Evolutionary conservation across 2,329 filamentous ascomycete species (phyloP).

Genomic region (Cytospora piceae): DNA sequence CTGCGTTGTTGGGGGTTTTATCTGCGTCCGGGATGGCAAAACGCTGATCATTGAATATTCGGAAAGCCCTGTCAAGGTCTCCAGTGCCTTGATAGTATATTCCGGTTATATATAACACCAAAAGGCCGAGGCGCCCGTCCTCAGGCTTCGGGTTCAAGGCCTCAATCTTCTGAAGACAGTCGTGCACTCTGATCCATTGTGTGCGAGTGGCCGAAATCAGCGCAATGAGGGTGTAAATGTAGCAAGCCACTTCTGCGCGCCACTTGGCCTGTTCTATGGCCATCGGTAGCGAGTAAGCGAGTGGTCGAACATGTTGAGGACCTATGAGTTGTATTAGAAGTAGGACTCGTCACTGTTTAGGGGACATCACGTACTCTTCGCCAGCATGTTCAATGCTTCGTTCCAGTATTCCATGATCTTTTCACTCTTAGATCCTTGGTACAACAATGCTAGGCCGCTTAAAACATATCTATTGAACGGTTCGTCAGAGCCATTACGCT

Average conservation of each 20-base stretch:
- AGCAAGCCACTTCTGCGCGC: constrained; percentile 68
- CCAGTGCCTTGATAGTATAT: constrained; percentile 78
- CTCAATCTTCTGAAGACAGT: constrained; percentile 59
- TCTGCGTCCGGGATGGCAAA: constrained; percentile 58
- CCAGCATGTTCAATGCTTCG: constrained; percentile 30
- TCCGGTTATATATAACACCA: constrained; percentile 73
- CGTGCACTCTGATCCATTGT: constrained; percentile 68
- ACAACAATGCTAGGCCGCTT: constrained; percentile 53
- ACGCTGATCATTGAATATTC: constrained; percentile 64
- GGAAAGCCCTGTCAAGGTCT: constrained; percentile 68
- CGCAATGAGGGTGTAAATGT: constrained; percentile 72
- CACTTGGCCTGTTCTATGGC: constrained; percentile 64
- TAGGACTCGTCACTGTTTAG: background rate
- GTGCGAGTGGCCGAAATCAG: constrained; percentile 72
- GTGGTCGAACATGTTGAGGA: constrained; percentile 41
- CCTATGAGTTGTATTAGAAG: constrained; percentile 34
- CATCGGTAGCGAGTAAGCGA: constrained; percentile 48
- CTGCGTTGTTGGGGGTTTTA: constrained; percentile 43
- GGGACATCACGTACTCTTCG: constrained; percentile 19
- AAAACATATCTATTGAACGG: constrained; percentile 52
- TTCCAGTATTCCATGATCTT: constrained; percentile 30
- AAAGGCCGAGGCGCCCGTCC: constrained; percentile 51
- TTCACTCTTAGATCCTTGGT: constrained; percentile 29
- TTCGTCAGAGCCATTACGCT: constrained; percentile 24
- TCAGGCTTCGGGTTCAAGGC: constrained; percentile 45